Base-by-base conservation (phyloP, 345 rosid genomes). In the Litchi chinensis region DNA sequence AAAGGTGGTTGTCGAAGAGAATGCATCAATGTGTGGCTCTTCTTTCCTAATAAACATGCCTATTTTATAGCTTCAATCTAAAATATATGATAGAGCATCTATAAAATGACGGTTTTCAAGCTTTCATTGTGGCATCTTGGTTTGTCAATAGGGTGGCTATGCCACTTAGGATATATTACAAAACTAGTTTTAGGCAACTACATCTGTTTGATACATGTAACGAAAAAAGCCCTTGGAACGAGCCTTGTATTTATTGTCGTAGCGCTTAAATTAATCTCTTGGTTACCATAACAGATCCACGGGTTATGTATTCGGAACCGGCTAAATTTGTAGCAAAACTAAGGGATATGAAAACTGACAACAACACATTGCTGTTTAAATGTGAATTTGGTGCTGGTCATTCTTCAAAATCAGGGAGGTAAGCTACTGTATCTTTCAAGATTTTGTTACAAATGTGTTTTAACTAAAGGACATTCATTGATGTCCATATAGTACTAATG, bases 381-480 rank as follows among this genome's bases (percentile, higher is more conserved):
- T 93, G 98, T 76, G 95, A 92, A 81, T 88, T 93, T 67, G 93
- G 99, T 60, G 96, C 97, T 26, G 99, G 99, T 21, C 99, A 95
- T 91, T 91, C 87, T 80, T 92, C 98, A 16, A 95, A 95, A 82
- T 93, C 99, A 0, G 98, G 99, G 79, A 92, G 99, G 99, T 95
- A 86, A 50, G 57, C 39, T 60, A 8, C 15, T 41, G 0, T 50
- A 57, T 57, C 54, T 28, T 24, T 64, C 50, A 46, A 26, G 9
- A 21, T 62, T 62, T 74, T 74, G 21, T 59, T 16, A 24, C 18
- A 1, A 50, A 19, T 50, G 19, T 13, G 18, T 59, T 59, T n/a
- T n/a, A 59, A 59, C n/a, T 21, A 59, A 19, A 59, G 64, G 8
- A 59, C 21, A 3, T 59, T 8, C 64, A 19, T n/a, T 6, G 21